phyloP scores from a whole-genome alignment of 1,284 basidiomycete genomes.

The Ustilago trichophora region DNA sequence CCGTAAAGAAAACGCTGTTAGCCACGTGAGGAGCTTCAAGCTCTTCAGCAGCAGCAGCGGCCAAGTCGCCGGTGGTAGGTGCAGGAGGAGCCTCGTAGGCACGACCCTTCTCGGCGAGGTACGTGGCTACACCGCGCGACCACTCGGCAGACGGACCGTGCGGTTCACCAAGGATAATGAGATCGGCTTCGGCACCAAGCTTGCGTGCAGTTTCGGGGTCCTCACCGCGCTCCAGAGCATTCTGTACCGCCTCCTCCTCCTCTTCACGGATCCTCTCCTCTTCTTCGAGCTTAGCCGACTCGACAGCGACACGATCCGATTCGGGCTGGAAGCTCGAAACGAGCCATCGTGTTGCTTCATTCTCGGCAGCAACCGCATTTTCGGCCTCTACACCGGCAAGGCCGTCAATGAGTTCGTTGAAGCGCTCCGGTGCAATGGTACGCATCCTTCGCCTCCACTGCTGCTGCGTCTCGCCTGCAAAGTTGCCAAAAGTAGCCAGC shows the following conservation, averaged over 20 bases:
- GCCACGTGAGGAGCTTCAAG: constrained; percentile 19
- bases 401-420: constrained; percentile 43
- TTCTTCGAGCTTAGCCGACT: constrained; percentile 45
- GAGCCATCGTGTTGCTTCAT: constrained; percentile 28
- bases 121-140: constrained; percentile 61
- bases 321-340: constrained; percentile 40
- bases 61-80: constrained; percentile 4
- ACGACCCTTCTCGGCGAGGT: constrained; percentile 57
- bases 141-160: constrained; percentile 55
- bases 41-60: constrained; percentile 8
- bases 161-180: constrained; percentile 64
- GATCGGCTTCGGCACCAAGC: constrained; percentile 63
- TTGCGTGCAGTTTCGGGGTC: constrained; percentile 55
- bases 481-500: constrained; percentile 38
- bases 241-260: constrained; percentile 55
- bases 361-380: neutral
- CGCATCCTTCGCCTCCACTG: constrained; percentile 43
- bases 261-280: constrained; percentile 50
- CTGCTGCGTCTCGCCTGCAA: constrained; percentile 26
- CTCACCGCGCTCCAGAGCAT: constrained; percentile 62
- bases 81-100: constrained; percentile 58
- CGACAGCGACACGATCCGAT: constrained; percentile 43
- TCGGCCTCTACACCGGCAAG: constrained; percentile 26
- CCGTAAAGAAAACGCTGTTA: constrained; percentile 37
- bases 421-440: constrained; percentile 43